Evolutionary conservation across 129 eudicot genomes (phyloP).

Genomic region (Flaveria ramosissima): DNA sequence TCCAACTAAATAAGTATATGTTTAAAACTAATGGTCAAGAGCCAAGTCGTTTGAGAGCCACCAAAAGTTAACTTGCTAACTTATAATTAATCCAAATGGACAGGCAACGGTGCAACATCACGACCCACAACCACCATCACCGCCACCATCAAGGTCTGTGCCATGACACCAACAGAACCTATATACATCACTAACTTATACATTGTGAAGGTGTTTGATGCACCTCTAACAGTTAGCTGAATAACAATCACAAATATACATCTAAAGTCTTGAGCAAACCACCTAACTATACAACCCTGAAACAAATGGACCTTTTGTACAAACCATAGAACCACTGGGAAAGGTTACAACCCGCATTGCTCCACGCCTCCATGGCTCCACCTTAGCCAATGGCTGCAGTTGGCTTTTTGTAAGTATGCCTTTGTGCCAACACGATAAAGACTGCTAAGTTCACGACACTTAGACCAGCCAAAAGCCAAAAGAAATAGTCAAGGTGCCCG

Average conservation of each 20-base stretch:
- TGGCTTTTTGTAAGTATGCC: constrained; percentile 48
- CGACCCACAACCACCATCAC: too few relatives aligned
- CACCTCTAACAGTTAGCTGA: background rate
- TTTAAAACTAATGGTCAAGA: too few relatives aligned
- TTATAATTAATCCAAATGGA: too few relatives aligned
- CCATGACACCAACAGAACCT: too few relatives aligned
- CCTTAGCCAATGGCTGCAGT: constrained; percentile 26
- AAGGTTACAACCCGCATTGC: constrained; percentile 5
- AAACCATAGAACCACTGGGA: background rate
- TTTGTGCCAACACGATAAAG: constrained; percentile 41
- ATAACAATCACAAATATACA: background rate
- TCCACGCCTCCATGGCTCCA: background rate
- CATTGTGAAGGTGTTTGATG: background rate
- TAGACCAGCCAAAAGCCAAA: constrained; percentile 60
- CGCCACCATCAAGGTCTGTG: too few relatives aligned
- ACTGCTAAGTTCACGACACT: constrained; percentile 52
- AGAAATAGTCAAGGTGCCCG: constrained; percentile 66
- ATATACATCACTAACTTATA: too few relatives aligned
- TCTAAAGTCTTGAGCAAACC: background rate
- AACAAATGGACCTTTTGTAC: background rate
- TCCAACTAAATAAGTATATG: too few relatives aligned
- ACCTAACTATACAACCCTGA: background rate
- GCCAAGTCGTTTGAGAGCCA: too few relatives aligned
- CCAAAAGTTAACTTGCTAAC: too few relatives aligned
- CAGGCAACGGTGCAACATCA: too few relatives aligned